Conservation (phyloP, 352 stramenopile genomes). For the Phytophthora citrophthora region DNA sequence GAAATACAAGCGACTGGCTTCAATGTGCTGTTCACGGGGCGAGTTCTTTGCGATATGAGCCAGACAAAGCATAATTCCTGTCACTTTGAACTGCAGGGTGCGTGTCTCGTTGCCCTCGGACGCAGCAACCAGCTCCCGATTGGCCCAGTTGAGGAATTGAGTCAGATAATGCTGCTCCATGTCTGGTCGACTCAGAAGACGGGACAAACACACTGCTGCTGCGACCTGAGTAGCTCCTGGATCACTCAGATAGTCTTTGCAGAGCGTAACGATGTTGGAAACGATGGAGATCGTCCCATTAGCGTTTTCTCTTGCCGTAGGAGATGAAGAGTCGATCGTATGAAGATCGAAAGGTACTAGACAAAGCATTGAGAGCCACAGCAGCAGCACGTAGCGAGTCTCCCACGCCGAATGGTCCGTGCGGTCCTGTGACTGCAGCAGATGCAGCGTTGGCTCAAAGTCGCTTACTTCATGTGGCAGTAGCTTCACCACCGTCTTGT, state of each 20-base stretch:
- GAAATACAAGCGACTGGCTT: constrained; percentile 80
- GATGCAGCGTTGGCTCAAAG: constrained; percentile 94
- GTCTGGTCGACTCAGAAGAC: constrained; percentile 95
- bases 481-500: constrained; percentile 96
- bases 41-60: constrained; percentile 84
- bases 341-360: constrained; percentile 98
- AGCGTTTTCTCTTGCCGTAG: constrained; percentile 6
- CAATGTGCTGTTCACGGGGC: constrained; percentile 72
- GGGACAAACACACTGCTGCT: constrained; percentile 94
- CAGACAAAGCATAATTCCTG: constrained; percentile 81
- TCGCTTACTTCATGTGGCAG: constrained; percentile 96
- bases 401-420: constrained; percentile 76
- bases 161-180: constrained; percentile 92
- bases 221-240: constrained; percentile 90
- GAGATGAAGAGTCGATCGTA: constrained; percentile 93
- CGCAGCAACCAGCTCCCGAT: constrained; percentile 57
- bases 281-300: constrained; percentile 70
- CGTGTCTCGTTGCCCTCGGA: constrained; percentile 42
- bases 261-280: constrained; percentile 79
- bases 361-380: constrained; percentile 98
- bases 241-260: constrained; percentile 88
- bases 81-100: constrained; percentile 80
- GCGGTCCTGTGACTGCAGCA: constrained; percentile 89
- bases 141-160: constrained; percentile 92
- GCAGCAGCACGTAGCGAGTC: constrained; percentile 90